Evolutionary conservation across 495 filamentous ascomycete genomes (phyloP), one percentile per base, ranked within the genome.

Genomic region (Hyaloscypha bicolor): DNA sequence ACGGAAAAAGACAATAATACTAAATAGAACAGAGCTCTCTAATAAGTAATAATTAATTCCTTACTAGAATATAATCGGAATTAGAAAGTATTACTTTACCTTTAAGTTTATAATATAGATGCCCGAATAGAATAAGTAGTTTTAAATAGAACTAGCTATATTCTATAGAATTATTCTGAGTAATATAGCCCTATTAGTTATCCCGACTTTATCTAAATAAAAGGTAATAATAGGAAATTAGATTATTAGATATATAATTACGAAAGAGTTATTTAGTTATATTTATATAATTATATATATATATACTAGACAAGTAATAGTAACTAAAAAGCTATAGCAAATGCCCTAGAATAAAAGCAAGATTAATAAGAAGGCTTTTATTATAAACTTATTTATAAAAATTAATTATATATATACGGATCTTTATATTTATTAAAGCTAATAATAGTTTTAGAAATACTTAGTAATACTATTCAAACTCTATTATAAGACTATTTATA

Each of bases 291-390:
- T 64, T 31, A 64, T 60, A 55, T 56, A 73, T 61, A 52, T 32
- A 52, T 33, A 25, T 21, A 67, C 64, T 37, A 65, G 64, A 22
- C 25, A 71, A 56, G 56, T 62, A n/a, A 60, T 65, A 30, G 71
- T 61, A 35, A 68, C 64, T 0, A 71, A 71, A 55, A 64, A 71
- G 57, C 64, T 71, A 14, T 71, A 65, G 64, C 68, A 53, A 21
- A 67, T 64, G 52, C 29, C 32, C 35, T 19, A 61, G n/a, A 71
- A 71, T 52, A 19, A 48, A 61, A 48, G 60, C 61, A 29, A 63
- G 16, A 58, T 21, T 31, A 22, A 58, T 37, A 68, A 60, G 59
- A 58, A 25, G 25, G 25, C 2, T 25, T 25, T 2, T 25, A 25
- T 25, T 1, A 2, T 25, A 25, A 25, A 25, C 25, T 25, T 25